Evolutionary conservation across 257 asterid species (phyloP), one percentile per base, ranked within the genome.

Genomic region (Buddleja alternifolia): DNA sequence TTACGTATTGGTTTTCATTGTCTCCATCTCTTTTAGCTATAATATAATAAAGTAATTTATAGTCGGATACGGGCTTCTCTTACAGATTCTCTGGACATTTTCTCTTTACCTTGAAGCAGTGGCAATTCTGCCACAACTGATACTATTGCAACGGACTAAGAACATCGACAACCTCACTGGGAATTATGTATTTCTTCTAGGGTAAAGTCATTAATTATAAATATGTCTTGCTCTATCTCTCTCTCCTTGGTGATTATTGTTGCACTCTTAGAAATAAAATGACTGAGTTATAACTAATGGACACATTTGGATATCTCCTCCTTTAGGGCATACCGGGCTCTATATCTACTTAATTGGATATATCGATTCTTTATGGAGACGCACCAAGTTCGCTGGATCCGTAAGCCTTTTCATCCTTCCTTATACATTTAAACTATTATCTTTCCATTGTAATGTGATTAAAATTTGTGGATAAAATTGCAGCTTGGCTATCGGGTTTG

Each of bases 111-210:
- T 82, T 41, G 88, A 82, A 64, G 85, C 88, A 45, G 78, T 82
- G n/a, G 87, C 87, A 8, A 82, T 79, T 69, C 60, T 80, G 29
- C 88, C 88, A 3, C 83, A 82, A 54, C 55, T 82, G 72, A 45
- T 80, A 37, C 36, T 79, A 39, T 37, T 82, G 69, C 88, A 82
- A 73, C 76, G 84, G 47, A 74, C 82, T 23, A 74, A 63, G 57
- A 82, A 82, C 71, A 77, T 80, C 9, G 88, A 82, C 77, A 82
- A 82, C 70, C 54, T 82, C 63, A 80, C 85, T 4, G 85, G 85
- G 54, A 78, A 74, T 20, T 80, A 82, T 32, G 78, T 82, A 39
- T 82, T 82, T 72, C 85, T 82, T 67, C 80, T 82, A 0, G 88
- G 88, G 85, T 82, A 76, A 29, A 20, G 74, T 29, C 41, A 42